These are phyloP conservation scores for Phoenix dactylifera DNA, from an alignment of 176 grass and related monocot species.

Conservation along the genomic window DNA sequence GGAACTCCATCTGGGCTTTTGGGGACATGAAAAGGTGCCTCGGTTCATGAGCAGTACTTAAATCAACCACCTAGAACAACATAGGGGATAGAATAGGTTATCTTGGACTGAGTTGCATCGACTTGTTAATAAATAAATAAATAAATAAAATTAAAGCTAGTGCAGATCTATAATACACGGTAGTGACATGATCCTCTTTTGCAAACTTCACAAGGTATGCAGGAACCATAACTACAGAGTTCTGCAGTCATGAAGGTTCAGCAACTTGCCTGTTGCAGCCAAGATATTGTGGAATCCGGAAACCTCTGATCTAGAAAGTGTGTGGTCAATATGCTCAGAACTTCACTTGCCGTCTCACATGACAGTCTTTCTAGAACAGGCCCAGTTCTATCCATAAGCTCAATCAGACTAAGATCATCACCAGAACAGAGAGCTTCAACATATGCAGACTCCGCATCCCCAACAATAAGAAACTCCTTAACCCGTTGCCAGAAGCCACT, in stretches of 20 bases:
- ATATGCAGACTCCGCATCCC: slow-evolving; percentile 66
- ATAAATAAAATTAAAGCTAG: too few species aligned
- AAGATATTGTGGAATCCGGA: slow-evolving; percentile 47
- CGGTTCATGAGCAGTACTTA: slow-evolving; percentile 59
- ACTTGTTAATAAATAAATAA: too few species aligned
- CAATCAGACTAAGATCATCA: slow-evolving; percentile 46
- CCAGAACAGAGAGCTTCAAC: slow-evolving; percentile 44
- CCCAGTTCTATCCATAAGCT: slow-evolving; percentile 88
- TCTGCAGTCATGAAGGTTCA: too few species aligned
- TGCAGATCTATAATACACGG: too few species aligned
- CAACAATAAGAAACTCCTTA: slow-evolving; percentile 23
- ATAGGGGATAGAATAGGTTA: slow-evolving; percentile 25
- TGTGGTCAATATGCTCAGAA: slow-evolving; percentile 21
- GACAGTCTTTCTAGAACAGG: slow-evolving; percentile 76
- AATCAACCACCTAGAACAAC: slow-evolving; percentile 49
- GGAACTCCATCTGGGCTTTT: slow-evolving; percentile 67
- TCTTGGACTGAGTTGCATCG: background rate
- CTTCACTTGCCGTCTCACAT: slow-evolving; percentile 43
- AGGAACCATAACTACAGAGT: too few species aligned
- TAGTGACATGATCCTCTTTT: too few species aligned
- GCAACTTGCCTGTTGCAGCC: slow-evolving; percentile 76
- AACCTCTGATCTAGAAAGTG: slow-evolving; percentile 59
- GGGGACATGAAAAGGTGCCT: slow-evolving; percentile 60
- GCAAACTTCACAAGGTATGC: too few species aligned
- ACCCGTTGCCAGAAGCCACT: too few species aligned